Percentiles rank a stretch among this genome's conserved stretches.
Conservation (phyloP, 2,329 filamentous ascomycete genomes). For the Aspergillus sp. region DNA sequence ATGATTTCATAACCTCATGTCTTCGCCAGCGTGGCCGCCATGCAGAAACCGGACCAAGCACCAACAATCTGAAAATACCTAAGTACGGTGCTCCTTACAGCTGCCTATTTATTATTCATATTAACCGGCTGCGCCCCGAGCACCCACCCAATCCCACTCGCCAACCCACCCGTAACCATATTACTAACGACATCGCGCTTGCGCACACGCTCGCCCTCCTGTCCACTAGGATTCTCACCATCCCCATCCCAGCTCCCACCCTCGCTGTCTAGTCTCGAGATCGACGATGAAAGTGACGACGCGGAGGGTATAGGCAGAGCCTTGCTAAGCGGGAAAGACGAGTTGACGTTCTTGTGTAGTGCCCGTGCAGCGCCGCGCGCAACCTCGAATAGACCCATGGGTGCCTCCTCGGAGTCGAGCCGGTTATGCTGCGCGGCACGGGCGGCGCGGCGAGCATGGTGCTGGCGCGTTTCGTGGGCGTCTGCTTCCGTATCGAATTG, state of each 20-base stretch:
- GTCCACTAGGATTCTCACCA: constrained; percentile 13
- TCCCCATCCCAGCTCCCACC: background rate
- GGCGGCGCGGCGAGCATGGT: constrained; percentile 41
- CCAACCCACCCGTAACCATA: constrained; percentile 66
- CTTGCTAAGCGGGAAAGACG: constrained; percentile 46
- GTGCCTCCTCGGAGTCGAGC: constrained; percentile 49
- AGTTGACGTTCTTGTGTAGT: constrained; percentile 48
- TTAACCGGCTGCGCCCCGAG: constrained; percentile 57
- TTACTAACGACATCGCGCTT: constrained; percentile 64
- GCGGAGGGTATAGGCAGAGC: constrained; percentile 8
- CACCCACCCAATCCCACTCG: constrained; percentile 68
- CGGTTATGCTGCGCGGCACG: constrained; percentile 33
- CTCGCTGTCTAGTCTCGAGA: constrained; percentile 12
- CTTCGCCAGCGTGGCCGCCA: background rate
- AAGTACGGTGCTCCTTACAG: background rate
- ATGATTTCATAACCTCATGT: constrained; percentile 12
- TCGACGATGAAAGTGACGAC: constrained; percentile 16
- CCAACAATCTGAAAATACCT: background rate
- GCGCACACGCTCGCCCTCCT: constrained; percentile 43
- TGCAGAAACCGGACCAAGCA: background rate
- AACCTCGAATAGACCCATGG: constrained; percentile 58
- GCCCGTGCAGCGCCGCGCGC: constrained; percentile 55
- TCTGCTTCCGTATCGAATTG: constrained; percentile 50
- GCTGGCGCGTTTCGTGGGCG: constrained; percentile 48
- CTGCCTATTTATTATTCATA: constrained; percentile 23